Conservation (phyloP, 306 rosid genomes). For the Carpinus fangiana region DNA sequence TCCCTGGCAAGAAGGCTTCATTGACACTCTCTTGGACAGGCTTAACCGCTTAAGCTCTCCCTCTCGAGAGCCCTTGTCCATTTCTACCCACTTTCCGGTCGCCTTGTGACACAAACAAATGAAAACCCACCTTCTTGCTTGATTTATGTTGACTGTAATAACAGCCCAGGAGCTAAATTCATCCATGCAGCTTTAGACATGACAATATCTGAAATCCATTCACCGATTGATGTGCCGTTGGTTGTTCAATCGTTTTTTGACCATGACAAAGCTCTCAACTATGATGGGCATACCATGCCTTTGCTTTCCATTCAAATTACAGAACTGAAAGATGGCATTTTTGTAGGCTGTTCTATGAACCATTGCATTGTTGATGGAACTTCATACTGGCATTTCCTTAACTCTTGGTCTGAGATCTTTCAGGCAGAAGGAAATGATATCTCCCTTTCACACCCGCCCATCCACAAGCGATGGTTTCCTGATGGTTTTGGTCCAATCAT, state of each 20-base stretch:
- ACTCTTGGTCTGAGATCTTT: conserved; percentile 58
- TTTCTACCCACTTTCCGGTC: conserved; percentile 64
- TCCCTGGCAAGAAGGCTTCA: conserved; percentile 23
- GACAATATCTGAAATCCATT: conserved; percentile 46
- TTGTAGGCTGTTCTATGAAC: conserved; percentile 63
- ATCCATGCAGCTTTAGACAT: conserved; percentile 45
- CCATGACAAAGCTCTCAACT: conserved; percentile 53
- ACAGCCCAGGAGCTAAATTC: conserved; percentile 48
- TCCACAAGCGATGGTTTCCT: conserved; percentile 53
- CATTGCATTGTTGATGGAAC: conserved; percentile 56
- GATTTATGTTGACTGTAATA: conserved; percentile 42
- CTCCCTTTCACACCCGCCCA: conserved; percentile 35
- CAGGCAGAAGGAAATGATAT: conserved; percentile 21
- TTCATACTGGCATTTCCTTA: conserved; percentile 67
- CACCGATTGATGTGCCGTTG: conserved; percentile 49
- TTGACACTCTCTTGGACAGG: conserved; percentile 19
- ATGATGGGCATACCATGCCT: conserved; percentile 60
- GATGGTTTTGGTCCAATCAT: conserved; percentile 36
- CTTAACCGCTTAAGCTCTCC: conserved; percentile 51
- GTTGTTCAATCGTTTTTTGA: conserved; percentile 59
- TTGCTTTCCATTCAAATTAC: conserved; percentile 58
- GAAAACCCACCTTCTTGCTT: conserved; percentile 33
- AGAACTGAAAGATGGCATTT: conserved; percentile 53
- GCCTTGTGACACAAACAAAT: conserved; percentile 34
- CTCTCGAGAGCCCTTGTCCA: conserved; percentile 51